A percentile compares a stretch with the other conserved stretches of the same genome.
Evolutionary conservation across 176 grass and related monocot genomes (phyloP).

Genomic region (Oryza punctata): DNA sequence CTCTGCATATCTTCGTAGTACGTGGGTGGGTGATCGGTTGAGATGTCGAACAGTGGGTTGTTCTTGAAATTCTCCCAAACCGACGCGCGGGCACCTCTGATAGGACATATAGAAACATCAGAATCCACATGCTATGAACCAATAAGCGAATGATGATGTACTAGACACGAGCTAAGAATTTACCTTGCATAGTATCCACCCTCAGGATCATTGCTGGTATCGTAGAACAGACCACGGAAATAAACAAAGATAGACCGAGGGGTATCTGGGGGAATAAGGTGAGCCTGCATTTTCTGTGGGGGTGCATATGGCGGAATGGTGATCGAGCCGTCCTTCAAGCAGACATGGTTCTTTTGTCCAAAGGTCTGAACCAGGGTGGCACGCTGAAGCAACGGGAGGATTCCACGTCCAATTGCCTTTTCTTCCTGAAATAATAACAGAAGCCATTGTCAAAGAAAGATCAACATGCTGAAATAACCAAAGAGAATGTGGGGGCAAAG

Average conservation of each 20-base stretch:
- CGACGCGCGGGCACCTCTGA: conserved; percentile 81
- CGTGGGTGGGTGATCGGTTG: conserved; percentile 74
- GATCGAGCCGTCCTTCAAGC: conserved; percentile 88
- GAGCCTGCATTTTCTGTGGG: conserved; percentile 81
- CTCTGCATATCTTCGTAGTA: conserved; percentile 99
- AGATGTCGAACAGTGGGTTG: conserved; percentile 95
- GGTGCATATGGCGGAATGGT: conserved; percentile 89
- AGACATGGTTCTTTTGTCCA: conserved; percentile 94
- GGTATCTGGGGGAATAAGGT: conserved; percentile 75
- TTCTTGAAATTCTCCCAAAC: conserved; percentile 97
- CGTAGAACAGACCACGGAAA: conserved; percentile 92
- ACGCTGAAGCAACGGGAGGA: conserved; percentile 82
- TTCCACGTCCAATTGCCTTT: conserved; percentile 81
- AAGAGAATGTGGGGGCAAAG: background rate
- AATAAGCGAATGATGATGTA: background rate
- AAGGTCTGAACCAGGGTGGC: conserved; percentile 94
- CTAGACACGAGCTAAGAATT: background rate
- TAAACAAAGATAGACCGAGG: conserved; percentile 90
- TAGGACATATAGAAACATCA: conserved; percentile 21
- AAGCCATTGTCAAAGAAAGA: conserved; percentile 28
- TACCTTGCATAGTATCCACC: conserved; percentile 94
- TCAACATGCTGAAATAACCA: conserved; percentile 8
- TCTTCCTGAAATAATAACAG: conserved; percentile 67
- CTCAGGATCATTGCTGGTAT: conserved; percentile 85
- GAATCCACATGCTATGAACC: background rate